Percentiles rank a stretch among this genome's conserved stretches.
Conservation (phyloP, 2,329 filamentous ascomycete species). For the Colletotrichum limetticola region DNA sequence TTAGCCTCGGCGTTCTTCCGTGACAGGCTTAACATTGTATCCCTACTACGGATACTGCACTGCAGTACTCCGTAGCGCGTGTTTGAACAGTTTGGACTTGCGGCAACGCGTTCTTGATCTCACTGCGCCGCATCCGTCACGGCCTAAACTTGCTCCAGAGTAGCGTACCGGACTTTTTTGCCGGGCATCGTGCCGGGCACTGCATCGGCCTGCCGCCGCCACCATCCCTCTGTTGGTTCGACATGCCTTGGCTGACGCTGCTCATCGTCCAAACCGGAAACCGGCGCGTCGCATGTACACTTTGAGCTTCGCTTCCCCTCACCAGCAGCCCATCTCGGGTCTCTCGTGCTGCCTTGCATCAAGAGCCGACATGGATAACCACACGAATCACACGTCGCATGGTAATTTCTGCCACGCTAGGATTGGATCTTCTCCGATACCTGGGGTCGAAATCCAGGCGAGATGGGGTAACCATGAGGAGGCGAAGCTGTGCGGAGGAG, state of each 20-base stretch:
- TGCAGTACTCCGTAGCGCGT: no score
- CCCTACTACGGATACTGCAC: no score
- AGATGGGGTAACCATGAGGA: constrained; percentile 21
- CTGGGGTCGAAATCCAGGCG: not conserved
- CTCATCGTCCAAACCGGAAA: constrained; percentile 4
- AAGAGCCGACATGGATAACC: not conserved
- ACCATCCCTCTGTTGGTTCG: not conserved
- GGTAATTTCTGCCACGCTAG: not conserved
- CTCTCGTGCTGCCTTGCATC: constrained; percentile 14
- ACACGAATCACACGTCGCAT: constrained; percentile 7
- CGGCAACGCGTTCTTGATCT: not conserved
- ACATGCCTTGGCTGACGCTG: constrained; percentile 26
- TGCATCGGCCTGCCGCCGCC: constrained; percentile 17
- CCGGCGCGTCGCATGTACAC: not conserved
- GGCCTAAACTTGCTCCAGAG: not conserved
- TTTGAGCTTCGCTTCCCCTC: not conserved
- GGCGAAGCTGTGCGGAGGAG: constrained; percentile 13
- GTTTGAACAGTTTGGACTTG: not conserved
- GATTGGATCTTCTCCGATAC: not conserved
- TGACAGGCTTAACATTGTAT: not conserved
- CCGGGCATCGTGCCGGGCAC: constrained; percentile 9
- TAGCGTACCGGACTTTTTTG: not conserved
- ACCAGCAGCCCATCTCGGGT: not conserved
- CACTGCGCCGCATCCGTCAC: not conserved
- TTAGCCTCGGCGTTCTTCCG: constrained; percentile 6